Evolutionary conservation across 345 rosid species (phyloP).

Genomic region (Boechera retrofracta): DNA sequence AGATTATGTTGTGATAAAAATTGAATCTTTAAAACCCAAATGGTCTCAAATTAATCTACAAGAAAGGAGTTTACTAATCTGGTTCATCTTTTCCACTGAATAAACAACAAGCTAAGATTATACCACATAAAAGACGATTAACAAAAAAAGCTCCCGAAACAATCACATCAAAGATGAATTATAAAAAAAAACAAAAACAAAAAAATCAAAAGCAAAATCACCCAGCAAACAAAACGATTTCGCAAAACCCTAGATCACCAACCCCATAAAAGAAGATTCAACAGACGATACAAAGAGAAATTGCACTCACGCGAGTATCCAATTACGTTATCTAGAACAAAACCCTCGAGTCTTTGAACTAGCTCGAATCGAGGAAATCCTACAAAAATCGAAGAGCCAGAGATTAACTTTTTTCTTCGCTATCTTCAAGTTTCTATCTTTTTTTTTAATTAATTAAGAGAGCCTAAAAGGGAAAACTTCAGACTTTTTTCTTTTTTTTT

Average conservation of each 20-base stretch:
- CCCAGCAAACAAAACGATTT: slow-evolving; percentile 5
- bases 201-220: neutral
- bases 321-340: neutral
- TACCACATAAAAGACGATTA: too few species aligned
- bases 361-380: slow-evolving; percentile 23
- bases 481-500: neutral
- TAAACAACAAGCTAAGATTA: slow-evolving; percentile 1
- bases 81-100: neutral
- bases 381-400: slow-evolving; percentile 24
- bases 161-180: neutral
- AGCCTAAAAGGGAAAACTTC: slow-evolving; percentile 35
- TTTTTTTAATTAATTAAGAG: neutral
- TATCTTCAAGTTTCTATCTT: neutral
- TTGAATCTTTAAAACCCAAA: neutral
- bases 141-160: neutral
- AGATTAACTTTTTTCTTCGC: neutral
- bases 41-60: neutral
- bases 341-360: slow-evolving; percentile 13
- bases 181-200: neutral
- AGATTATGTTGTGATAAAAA: slow-evolving; percentile 8
- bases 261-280: slow-evolving; percentile 18
- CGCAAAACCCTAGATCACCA: slow-evolving; percentile 42
- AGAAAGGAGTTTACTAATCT: slow-evolving; percentile 4
- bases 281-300: slow-evolving; percentile 1
- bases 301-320: slow-evolving; percentile 23